phyloP scores from a whole-genome alignment of 2,329 filamentous ascomycete species.

The Harringtonia lauricola region DNA sequence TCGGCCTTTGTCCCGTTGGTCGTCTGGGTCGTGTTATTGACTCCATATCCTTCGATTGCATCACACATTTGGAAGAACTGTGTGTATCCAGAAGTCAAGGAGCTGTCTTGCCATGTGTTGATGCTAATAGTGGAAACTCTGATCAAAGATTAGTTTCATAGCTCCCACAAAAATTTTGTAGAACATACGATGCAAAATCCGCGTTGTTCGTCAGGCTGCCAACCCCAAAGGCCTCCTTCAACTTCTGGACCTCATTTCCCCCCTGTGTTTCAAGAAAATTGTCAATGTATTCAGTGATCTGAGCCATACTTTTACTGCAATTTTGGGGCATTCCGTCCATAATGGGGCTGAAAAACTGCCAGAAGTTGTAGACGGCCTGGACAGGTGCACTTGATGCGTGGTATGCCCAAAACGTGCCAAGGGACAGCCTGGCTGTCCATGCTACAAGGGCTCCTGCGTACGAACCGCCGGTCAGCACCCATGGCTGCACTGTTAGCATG shows the following conservation, averaged over 20 bases:
- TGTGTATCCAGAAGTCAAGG: conserved; percentile 22
- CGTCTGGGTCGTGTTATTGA: conserved; percentile 16
- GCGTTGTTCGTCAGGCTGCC: neutral
- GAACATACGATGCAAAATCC: conserved; percentile 3
- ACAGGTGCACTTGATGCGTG: conserved; percentile 45
- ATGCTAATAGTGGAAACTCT: conserved; percentile 17
- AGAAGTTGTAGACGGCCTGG: conserved; percentile 43
- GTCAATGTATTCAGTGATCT: conserved; percentile 45
- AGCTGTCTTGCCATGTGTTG: conserved; percentile 24
- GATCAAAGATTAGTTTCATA: neutral
- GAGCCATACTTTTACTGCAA: conserved; percentile 40
- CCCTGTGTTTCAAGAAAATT: conserved; percentile 23
- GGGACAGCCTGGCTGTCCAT: conserved; percentile 39
- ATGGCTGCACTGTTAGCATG: conserved; percentile 26
- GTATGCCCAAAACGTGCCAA: conserved; percentile 50
- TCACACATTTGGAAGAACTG: conserved; percentile 26
- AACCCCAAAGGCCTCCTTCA: conserved; percentile 2
- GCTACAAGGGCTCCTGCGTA: conserved; percentile 45
- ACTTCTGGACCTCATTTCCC: neutral
- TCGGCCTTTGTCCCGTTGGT: conserved; percentile 36
- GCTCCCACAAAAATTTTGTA: neutral
- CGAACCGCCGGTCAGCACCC: conserved; percentile 44
- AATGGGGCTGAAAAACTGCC: conserved; percentile 47
- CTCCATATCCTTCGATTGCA: conserved; percentile 18
- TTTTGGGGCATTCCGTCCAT: conserved; percentile 47